These are phyloP conservation scores for Mikania micrantha DNA, from an alignment of 129 eudicot genomes.

Conservation along the genomic window DNA sequence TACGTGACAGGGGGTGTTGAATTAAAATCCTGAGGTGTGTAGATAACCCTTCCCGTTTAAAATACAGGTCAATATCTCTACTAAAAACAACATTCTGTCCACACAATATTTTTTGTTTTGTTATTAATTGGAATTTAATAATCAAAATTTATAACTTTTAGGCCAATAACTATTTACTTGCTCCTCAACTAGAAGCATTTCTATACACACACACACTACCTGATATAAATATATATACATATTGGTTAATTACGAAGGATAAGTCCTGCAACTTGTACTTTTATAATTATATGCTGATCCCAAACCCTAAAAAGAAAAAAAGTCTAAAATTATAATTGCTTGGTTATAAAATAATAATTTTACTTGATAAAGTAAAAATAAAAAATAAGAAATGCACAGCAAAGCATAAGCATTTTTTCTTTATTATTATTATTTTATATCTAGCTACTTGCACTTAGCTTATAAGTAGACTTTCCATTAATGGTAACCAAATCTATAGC, in stretches of 20 bases:
- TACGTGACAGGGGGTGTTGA: too few species aligned
- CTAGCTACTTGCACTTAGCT: too few species aligned
- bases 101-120: conserved; percentile 24
- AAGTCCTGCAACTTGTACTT: conserved; percentile 15
- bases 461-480: too few species aligned
- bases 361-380: not conserved
- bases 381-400: too few species aligned
- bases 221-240: conserved; percentile 9
- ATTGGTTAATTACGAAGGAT: conserved; percentile 3
- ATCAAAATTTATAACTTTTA: conserved; percentile 8
- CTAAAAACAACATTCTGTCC: conserved; percentile 37
- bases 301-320: not conserved
- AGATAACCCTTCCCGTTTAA: too few species aligned
- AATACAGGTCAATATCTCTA: too few species aligned
- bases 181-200: conserved; percentile 33
- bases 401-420: too few species aligned
- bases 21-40: too few species aligned
- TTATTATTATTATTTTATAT: too few species aligned
- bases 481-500: too few species aligned
- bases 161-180: conserved; percentile 23
- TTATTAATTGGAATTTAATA: conserved; percentile 24
- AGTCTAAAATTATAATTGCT: too few species aligned
- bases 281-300: conserved; percentile 11
- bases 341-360: not conserved
- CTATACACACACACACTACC: conserved; percentile 8